Base-by-base conservation (phyloP, 2,329 filamentous ascomycete species). In the Stemphylium lycopersici region DNA sequence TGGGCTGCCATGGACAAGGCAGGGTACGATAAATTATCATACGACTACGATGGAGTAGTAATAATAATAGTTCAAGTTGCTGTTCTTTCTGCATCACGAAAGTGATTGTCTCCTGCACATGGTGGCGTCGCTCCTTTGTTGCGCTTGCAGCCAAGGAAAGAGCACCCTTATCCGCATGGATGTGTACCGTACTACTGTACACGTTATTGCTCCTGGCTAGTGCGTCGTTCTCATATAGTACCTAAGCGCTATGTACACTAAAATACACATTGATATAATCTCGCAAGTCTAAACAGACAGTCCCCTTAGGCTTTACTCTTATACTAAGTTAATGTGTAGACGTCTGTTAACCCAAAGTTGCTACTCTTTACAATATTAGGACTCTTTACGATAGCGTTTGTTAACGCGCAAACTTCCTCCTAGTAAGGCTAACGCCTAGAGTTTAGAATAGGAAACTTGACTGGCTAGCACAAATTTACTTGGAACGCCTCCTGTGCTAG, bases 391-490 rank as follows among this genome's bases (percentile, higher is more conserved):
- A 45, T 16, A 36, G 42, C 31, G 31, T 33, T 36, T n/a, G 42
- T 45, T 32, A 36, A 45, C 24, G 42, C 42, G 18, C 42, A 45
- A 45, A 45, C 33, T 43, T 43, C 40, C 40, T 43, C 40, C 26
- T 43, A 22, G 6, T 3, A 18, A 32, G 26, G 26, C 40, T 1
- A 20, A 20, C 40, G 3, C 40, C 26, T 20, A 15, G 40, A 32
- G 20, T 43, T 43, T 33, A 47, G 44, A n/a, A 31, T 6, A n/a
- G 46, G 41, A 37, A 48, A 48, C 37, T 41, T 37, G 26, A 41
- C 46, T 29, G 46, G 37, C 46, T 26, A 48, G 46, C 37, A 48
- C 26, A 37, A 41, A 48, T 48, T 48, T 18, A 48, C 46, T 29
- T 48, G 46, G 46, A 48, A 48, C 37, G 40, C 46, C 16, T 48